Conservation (phyloP, 345 rosid genomes). For the Noccaea bulbosa region DNA sequence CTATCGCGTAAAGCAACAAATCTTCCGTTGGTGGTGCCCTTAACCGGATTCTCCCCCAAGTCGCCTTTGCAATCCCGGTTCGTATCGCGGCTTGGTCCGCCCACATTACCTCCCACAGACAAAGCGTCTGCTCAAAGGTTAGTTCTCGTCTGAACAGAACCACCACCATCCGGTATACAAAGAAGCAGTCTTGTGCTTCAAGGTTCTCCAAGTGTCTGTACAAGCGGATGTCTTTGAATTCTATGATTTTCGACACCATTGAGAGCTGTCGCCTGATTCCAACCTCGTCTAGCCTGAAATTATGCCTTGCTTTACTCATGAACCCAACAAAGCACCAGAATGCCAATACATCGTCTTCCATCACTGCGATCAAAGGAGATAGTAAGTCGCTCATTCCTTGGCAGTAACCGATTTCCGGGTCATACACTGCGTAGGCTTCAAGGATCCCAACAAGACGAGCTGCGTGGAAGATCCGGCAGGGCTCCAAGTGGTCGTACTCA, state of each 20-base stretch:
- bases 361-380: constrained; percentile 73
- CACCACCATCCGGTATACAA: constrained; percentile 95
- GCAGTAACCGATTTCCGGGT: constrained; percentile 84
- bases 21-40: constrained; percentile 94
- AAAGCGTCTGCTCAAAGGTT: constrained; percentile 79
- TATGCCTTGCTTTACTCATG: constrained; percentile 94
- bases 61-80: constrained; percentile 71
- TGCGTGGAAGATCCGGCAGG: constrained; percentile 80
- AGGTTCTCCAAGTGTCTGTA: constrained; percentile 91
- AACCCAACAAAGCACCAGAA: constrained; percentile 95
- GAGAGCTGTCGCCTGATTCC: constrained; percentile 86
- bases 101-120: constrained; percentile 99
- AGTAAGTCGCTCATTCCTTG: constrained; percentile 99
- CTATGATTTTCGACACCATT: constrained; percentile 82
- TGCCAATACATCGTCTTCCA: constrained; percentile 81
- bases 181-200: constrained; percentile 89
- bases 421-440: constrained; percentile 87
- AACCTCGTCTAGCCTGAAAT: constrained; percentile 90
- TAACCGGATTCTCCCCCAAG: constrained; percentile 82
- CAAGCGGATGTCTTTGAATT: constrained; percentile 74
- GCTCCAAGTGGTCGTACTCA: constrained; percentile 82
- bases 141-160: constrained; percentile 87
- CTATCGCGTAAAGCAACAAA: constrained; percentile 87
- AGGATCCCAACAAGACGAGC: constrained; percentile 85
- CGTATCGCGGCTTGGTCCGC: constrained; percentile 91